Evolutionary conservation across 371 early-diverging fungal genomes (phyloP).

Genomic region (Rhizomucor miehei): DNA sequence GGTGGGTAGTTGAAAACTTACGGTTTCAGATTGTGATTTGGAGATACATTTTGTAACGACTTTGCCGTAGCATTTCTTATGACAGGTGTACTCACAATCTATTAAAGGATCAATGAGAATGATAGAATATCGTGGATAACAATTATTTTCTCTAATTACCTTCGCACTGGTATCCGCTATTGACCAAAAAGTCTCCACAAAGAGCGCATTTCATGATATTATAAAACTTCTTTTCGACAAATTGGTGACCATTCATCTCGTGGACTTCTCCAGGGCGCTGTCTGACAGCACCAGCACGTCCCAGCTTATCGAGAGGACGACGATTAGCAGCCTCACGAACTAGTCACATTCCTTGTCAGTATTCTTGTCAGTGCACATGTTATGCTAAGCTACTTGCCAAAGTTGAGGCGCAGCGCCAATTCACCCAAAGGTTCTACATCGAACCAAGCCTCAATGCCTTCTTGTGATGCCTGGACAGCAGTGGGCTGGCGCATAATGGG

Average conservation of each 20-base stretch:
- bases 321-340: slow-evolving; percentile 46
- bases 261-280: slow-evolving; percentile 79
- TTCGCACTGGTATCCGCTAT: slow-evolving; percentile 91
- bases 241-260: slow-evolving; percentile 90
- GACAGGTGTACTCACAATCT: slow-evolving; percentile 95
- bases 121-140: no score
- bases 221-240: slow-evolving; percentile 84
- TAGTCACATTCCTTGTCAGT: slow-evolving; percentile 4
- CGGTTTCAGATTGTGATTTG: slow-evolving; percentile 54
- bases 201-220: slow-evolving; percentile 94
- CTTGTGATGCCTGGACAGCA: slow-evolving; percentile 25
- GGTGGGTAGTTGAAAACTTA: slow-evolving; percentile 8
- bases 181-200: slow-evolving; percentile 89
- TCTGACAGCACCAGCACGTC: slow-evolving; percentile 88
- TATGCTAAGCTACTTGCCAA: slow-evolving; percentile 47
- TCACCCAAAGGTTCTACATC: slow-evolving; percentile 94
- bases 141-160: slow-evolving; percentile 39
- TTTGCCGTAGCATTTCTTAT: slow-evolving; percentile 83
- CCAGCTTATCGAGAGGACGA: slow-evolving; percentile 70
- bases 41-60: slow-evolving; percentile 93
- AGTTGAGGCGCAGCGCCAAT: slow-evolving; percentile 76
- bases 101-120: neutral
- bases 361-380: neutral
- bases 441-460: slow-evolving; percentile 81
- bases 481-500: slow-evolving; percentile 12